These are phyloP conservation scores for Mycosarcoma mackinlayi DNA, from an alignment of 1,284 basidiomycete genomes.

Conservation along the genomic window DNA sequence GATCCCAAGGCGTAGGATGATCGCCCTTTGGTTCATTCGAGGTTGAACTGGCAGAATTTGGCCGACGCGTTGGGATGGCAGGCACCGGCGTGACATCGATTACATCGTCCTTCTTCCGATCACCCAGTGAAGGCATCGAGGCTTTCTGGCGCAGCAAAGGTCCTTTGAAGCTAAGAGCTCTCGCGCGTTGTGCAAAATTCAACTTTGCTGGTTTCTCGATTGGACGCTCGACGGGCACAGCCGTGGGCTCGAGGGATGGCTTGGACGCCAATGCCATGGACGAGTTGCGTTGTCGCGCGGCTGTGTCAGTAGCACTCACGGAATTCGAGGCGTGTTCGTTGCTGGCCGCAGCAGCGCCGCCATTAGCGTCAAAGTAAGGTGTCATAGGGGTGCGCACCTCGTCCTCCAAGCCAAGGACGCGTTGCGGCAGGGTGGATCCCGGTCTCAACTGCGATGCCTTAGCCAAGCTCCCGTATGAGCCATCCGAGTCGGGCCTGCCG, in stretches of 20 bases:
- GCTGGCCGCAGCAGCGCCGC: constrained; percentile 3
- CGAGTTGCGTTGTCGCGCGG: constrained; percentile 3
- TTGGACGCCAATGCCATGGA: constrained; percentile 12
- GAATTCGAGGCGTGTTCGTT: constrained; percentile 3
- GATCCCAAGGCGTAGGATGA: constrained; percentile 37
- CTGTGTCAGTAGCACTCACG: not conserved
- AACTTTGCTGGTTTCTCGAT: constrained; percentile 31
- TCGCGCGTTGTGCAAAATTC: constrained; percentile 37
- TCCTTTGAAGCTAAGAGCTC: constrained; percentile 45
- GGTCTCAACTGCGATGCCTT: constrained; percentile 20
- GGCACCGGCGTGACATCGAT: constrained; percentile 3
- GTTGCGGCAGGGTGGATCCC: not conserved
- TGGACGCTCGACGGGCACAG: not conserved
- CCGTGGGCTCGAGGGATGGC: not conserved
- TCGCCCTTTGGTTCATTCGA: constrained; percentile 5
- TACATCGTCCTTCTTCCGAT: constrained; percentile 23
- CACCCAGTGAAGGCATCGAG: constrained; percentile 37
- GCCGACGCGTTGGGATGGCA: constrained; percentile 3
- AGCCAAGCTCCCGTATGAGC: constrained; percentile 36
- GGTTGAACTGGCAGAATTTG: constrained; percentile 15
- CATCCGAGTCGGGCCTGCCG: constrained; percentile 46
- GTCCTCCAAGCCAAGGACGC: constrained; percentile 38
- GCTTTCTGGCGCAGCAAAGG: constrained; percentile 36
- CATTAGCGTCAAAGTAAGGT: constrained; percentile 56
- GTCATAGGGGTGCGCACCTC: constrained; percentile 49